A percentile compares a stretch with the other conserved stretches of the same genome.
Evolutionary conservation across 1,284 basidiomycete species (phyloP).

Genomic region (Tylopilus sp.): DNA sequence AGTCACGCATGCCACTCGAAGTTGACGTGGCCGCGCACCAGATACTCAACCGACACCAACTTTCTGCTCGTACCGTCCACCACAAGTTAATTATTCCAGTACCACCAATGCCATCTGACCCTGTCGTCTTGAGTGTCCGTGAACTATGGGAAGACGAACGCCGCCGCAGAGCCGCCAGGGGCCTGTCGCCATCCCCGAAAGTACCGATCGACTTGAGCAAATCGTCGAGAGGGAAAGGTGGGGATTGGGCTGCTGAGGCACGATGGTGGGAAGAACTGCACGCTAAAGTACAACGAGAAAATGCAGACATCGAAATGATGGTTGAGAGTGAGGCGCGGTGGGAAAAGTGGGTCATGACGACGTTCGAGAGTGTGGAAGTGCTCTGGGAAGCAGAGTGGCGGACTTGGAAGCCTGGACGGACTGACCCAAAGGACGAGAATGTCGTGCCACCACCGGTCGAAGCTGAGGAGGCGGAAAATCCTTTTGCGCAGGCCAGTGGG

Average conservation of each 20-base stretch:
- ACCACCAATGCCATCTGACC: constrained; percentile 55
- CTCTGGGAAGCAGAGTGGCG: constrained; percentile 62
- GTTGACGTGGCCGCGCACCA: constrained; percentile 79
- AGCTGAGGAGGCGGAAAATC: constrained; percentile 19
- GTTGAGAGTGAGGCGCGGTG: constrained; percentile 36
- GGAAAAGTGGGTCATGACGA: constrained; percentile 76
- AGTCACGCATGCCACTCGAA: constrained; percentile 77
- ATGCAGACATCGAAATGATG: constrained; percentile 31
- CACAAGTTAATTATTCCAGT: constrained; percentile 64
- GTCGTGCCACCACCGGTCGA: neutral
- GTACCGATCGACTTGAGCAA: constrained; percentile 64
- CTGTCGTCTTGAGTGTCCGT: constrained; percentile 82
- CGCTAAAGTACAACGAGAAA: constrained; percentile 49
- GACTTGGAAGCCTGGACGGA: constrained; percentile 51
- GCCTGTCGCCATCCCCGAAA: constrained; percentile 64
- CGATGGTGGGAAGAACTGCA: constrained; percentile 67
- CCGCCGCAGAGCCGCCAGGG: constrained; percentile 59
- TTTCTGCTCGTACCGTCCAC: constrained; percentile 71
- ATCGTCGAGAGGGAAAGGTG: constrained; percentile 50
- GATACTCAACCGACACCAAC: constrained; percentile 77
- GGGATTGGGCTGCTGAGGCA: constrained; percentile 67
- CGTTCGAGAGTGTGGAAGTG: constrained; percentile 81
- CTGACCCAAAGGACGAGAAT: constrained; percentile 1
- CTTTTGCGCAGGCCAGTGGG: constrained; percentile 24
- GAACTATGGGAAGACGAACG: constrained; percentile 97